These are phyloP conservation scores for Microsporum canis DNA, from an alignment of 2,329 filamentous ascomycete species.

Conservation along the genomic window DNA sequence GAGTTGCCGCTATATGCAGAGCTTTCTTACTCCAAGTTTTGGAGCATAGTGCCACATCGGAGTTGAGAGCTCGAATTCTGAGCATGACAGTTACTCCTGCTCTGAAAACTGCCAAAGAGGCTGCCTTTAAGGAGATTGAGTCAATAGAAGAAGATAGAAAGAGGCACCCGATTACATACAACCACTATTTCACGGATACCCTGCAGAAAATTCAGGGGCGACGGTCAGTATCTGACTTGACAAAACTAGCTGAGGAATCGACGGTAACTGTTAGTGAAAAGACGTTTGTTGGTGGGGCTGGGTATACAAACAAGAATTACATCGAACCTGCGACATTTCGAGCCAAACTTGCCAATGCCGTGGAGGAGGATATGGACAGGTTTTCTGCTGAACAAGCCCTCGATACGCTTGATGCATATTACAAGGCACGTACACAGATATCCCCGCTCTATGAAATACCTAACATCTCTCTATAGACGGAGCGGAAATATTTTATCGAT, in stretches of 20 bases:
- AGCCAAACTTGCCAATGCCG: not conserved
- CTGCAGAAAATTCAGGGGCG: slow-evolving; percentile 19
- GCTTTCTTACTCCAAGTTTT: slow-evolving; percentile 27
- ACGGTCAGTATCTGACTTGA: not conserved
- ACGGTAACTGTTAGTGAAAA: slow-evolving; percentile 9
- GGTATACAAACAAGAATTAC: not conserved
- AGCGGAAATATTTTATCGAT: slow-evolving; percentile 7
- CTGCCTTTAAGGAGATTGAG: slow-evolving; percentile 38
- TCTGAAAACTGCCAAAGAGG: slow-evolving; percentile 25
- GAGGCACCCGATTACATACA: slow-evolving; percentile 28
- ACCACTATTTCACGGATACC: slow-evolving; percentile 28
- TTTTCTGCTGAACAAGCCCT: slow-evolving; percentile 30
- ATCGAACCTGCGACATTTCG: not conserved
- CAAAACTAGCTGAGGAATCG: not conserved
- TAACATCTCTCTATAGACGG: not conserved
- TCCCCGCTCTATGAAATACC: not conserved
- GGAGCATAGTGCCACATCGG: slow-evolving; percentile 30
- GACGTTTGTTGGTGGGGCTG: slow-evolving; percentile 3
- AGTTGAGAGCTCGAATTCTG: slow-evolving; percentile 30
- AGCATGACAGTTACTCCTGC: slow-evolving; percentile 5
- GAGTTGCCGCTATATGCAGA: slow-evolving; percentile 26
- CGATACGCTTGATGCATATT: slow-evolving; percentile 37
- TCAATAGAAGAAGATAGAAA: slow-evolving; percentile 25
- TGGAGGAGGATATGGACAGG: slow-evolving; percentile 24
- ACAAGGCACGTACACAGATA: slow-evolving; percentile 15